Evolutionary conservation across 2,329 filamentous ascomycete genomes (phyloP).

Genomic region (Alternaria arborescens): DNA sequence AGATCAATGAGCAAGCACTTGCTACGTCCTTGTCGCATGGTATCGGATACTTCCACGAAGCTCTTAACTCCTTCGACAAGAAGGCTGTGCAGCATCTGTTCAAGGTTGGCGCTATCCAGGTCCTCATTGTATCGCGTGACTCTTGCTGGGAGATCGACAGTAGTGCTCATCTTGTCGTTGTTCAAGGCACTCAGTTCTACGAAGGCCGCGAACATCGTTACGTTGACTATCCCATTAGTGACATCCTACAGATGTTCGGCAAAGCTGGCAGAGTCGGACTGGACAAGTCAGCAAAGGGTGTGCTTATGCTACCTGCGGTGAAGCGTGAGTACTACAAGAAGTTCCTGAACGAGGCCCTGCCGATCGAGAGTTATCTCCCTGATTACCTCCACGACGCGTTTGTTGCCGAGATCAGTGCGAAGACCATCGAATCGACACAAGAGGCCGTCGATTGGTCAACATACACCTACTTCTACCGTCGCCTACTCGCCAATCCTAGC

Average conservation of each 20-base stretch:
- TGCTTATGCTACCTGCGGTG: constrained; percentile 94
- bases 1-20: constrained; percentile 84
- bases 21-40: constrained; percentile 91
- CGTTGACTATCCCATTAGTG: constrained; percentile 92
- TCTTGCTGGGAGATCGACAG: constrained; percentile 95
- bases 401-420: constrained; percentile 95
- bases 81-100: constrained; percentile 93
- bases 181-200: constrained; percentile 98
- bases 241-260: constrained; percentile 97
- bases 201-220: constrained; percentile 97
- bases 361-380: constrained; percentile 93
- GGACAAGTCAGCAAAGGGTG: constrained; percentile 84
- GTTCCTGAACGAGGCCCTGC: constrained; percentile 94
- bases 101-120: constrained; percentile 86
- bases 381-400: constrained; percentile 94
- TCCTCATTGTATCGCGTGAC: constrained; percentile 82
- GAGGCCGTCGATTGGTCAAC: constrained; percentile 99
- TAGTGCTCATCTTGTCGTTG: constrained; percentile 87
- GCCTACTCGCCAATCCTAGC: constrained; percentile 92
- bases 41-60: constrained; percentile 97
- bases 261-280: constrained; percentile 82
- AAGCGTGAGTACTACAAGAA: constrained; percentile 99
- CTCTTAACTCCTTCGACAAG: constrained; percentile 86
- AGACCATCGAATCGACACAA: constrained; percentile 93
- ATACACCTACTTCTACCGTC: constrained; percentile 97